These are phyloP conservation scores for Backusella westeae DNA, from an alignment of 192 early-diverging fungal species.

Conservation along the genomic window DNA sequence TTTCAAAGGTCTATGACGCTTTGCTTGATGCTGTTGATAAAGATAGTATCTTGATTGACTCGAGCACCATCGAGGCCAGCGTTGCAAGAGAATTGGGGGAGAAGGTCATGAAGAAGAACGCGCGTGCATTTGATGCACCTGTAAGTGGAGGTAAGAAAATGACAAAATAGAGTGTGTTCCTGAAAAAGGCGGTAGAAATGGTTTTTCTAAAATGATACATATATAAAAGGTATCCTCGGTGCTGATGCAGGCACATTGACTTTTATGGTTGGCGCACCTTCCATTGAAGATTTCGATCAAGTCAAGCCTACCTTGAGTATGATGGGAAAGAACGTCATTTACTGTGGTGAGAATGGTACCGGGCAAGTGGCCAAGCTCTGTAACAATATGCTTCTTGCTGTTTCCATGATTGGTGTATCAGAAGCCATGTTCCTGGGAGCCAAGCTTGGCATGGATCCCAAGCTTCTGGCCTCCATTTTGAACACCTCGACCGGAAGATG, in stretches of 20 bases:
- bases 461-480: slow-evolving; percentile 78
- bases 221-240: slow-evolving; percentile 65
- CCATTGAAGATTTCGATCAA: slow-evolving; percentile 53
- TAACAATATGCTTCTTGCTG: slow-evolving; percentile 96
- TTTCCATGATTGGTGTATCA: slow-evolving; percentile 88
- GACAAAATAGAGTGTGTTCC: background rate
- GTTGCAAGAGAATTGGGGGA: slow-evolving; percentile 73
- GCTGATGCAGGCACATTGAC: slow-evolving; percentile 89
- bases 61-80: slow-evolving; percentile 87
- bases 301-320: slow-evolving; percentile 58
- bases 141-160: slow-evolving; percentile 79
- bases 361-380: slow-evolving; percentile 95
- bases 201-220: background rate
- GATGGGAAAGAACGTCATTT: slow-evolving; percentile 91
- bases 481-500: slow-evolving; percentile 89
- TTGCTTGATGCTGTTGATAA: slow-evolving; percentile 26
- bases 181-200: background rate
- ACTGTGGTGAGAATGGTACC: slow-evolving; percentile 80
- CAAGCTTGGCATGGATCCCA: slow-evolving; percentile 84
- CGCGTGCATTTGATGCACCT: slow-evolving; percentile 82
- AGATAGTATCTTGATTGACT: slow-evolving; percentile 75
- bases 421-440: slow-evolving; percentile 94
- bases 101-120: slow-evolving; percentile 57
- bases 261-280: slow-evolving; percentile 90
- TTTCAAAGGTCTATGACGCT: slow-evolving; percentile 70